These are phyloP conservation scores for Berberis thunbergii DNA, from an alignment of 164 flowering plant genomes.

Conservation along the genomic window DNA sequence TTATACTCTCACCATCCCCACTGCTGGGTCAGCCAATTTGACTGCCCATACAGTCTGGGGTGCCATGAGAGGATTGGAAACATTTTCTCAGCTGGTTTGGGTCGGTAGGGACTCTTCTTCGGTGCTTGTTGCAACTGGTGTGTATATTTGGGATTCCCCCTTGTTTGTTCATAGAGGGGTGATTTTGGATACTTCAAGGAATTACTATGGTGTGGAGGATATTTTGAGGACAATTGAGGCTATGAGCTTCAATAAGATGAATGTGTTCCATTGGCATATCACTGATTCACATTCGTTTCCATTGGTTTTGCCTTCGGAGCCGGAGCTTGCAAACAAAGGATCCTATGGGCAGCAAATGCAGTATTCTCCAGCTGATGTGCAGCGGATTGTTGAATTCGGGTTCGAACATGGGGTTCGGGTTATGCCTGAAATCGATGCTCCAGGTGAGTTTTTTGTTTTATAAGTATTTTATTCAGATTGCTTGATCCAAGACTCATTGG, in stretches of 20 bases:
- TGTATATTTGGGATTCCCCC: constrained; percentile 50
- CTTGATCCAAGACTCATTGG: not conserved
- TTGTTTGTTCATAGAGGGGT: constrained; percentile 64
- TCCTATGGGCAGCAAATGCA: constrained; percentile 57
- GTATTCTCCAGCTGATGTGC: constrained; percentile 57
- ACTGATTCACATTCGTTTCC: constrained; percentile 94
- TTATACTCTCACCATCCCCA: constrained; percentile 43
- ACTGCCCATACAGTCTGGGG: constrained; percentile 67
- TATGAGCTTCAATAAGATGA: constrained; percentile 70
- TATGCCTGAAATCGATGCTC: constrained; percentile 76
- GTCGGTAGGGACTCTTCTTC: constrained; percentile 15
- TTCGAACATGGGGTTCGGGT: constrained; percentile 73
- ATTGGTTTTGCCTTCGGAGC: constrained; percentile 68
- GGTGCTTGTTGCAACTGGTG: constrained; percentile 32
- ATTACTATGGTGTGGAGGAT: constrained; percentile 53
- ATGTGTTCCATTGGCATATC: constrained; percentile 94
- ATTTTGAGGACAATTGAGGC: constrained; percentile 59
- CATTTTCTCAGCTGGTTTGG: constrained; percentile 82
- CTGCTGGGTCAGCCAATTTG: constrained; percentile 29
- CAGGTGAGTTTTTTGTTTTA: constrained; percentile 38
- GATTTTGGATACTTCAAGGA: constrained; percentile 70
- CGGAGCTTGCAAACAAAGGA: constrained; percentile 56
- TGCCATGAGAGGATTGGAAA: constrained; percentile 86
- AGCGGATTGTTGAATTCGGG: constrained; percentile 56
- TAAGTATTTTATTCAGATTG: not conserved